Evolutionary conservation across 2,329 filamentous ascomycete genomes (phyloP).

Genomic region (Pyricularia sp.): DNA sequence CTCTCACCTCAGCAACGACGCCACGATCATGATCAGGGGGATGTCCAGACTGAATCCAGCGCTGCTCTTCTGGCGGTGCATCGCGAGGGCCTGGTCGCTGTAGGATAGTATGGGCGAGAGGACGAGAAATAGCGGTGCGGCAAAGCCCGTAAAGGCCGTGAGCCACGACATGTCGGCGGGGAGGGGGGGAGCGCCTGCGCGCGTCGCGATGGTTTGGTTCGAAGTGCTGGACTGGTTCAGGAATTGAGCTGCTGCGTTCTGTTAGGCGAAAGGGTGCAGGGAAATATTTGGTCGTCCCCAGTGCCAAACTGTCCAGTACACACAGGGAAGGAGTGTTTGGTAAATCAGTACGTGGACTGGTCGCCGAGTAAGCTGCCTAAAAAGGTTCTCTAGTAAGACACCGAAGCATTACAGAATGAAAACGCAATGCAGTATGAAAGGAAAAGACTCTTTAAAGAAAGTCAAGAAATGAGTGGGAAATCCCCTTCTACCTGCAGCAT

Average conservation of each 20-base stretch:
- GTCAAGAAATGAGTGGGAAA: not conserved
- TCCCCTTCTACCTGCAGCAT: not conserved
- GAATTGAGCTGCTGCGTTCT: not conserved
- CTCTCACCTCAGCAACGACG: slow-evolving; percentile 48
- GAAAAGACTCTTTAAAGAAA: not conserved
- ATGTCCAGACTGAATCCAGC: slow-evolving; percentile 60
- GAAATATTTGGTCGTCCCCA: not conserved
- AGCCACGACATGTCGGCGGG: slow-evolving; percentile 26
- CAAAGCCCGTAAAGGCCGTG: slow-evolving; percentile 36
- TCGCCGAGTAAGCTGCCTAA: not conserved
- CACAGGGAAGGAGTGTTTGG: not conserved
- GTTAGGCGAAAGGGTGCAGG: no score
- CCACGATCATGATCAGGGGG: slow-evolving; percentile 58
- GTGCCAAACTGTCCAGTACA: not conserved
- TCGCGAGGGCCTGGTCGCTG: slow-evolving; percentile 51
- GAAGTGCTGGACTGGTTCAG: not conserved
- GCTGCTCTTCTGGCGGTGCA: slow-evolving; percentile 46
- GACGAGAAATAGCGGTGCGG: slow-evolving; percentile 51
- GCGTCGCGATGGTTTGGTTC: not conserved
- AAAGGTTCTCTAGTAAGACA: not conserved
- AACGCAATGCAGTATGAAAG: not conserved
- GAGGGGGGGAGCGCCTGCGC: not conserved
- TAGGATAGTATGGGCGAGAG: slow-evolving; percentile 52
- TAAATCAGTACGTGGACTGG: not conserved
- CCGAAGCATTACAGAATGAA: not conserved